phyloP scores from a whole-genome alignment of 495 filamentous ascomycete genomes.

The Opeltia flavorubescens region DNA sequence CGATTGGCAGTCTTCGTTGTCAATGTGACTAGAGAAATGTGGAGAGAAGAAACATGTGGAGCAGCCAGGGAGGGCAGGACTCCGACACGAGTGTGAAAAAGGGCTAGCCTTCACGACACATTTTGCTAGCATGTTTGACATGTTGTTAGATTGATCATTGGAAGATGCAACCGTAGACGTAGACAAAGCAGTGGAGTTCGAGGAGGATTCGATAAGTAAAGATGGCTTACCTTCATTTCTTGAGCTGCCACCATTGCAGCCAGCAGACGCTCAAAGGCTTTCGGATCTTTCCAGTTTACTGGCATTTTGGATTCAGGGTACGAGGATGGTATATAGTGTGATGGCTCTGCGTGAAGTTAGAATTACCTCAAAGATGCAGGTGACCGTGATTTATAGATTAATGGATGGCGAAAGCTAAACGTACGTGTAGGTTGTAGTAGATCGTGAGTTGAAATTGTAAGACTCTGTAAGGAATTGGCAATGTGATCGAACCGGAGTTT shows the following conservation, averaged over 20 bases:
- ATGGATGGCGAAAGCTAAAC: not conserved
- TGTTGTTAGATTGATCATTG: not conserved
- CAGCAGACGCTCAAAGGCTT: constrained; percentile 21
- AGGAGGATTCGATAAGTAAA: not conserved
- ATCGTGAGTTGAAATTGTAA: not conserved
- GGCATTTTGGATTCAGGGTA: too few species aligned
- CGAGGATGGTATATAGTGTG: too few species aligned
- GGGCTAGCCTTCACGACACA: too few species aligned
- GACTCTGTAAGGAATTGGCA: too few species aligned
- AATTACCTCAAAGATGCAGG: not conserved
- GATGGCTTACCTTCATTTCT: constrained; percentile 13
- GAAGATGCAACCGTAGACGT: not conserved
- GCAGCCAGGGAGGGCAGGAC: too few species aligned
- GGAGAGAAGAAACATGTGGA: too few species aligned
- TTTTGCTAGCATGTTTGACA: too few species aligned
- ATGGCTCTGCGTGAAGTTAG: too few species aligned
- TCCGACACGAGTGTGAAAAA: too few species aligned
- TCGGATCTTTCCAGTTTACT: constrained; percentile 24
- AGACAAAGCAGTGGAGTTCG: not conserved
- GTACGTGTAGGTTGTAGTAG: not conserved
- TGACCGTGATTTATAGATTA: not conserved
- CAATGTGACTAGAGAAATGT: too few species aligned
- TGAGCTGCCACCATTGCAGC: constrained; percentile 22
- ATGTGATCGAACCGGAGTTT: not conserved
- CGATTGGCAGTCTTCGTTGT: not conserved